Conservation (phyloP, 164 flowering plant species). For the Chimonanthus salicifolius region DNA sequence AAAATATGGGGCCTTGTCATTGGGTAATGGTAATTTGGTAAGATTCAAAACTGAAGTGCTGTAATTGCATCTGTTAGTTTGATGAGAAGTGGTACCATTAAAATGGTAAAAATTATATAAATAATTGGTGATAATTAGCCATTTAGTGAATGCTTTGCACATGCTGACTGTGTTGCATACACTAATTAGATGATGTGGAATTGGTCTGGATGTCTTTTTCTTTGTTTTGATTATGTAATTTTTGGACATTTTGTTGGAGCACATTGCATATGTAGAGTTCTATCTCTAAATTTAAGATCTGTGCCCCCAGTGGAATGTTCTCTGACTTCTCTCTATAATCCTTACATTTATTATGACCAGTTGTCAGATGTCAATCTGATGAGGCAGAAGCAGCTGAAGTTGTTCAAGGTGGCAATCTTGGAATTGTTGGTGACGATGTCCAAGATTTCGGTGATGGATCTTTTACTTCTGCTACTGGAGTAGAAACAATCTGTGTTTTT, state of each 20-base stretch:
- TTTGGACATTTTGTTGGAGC: neutral
- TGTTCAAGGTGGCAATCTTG: slow-evolving; percentile 55
- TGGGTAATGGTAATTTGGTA: no score
- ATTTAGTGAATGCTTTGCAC: no score
- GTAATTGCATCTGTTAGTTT: no score
- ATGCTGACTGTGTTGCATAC: no score
- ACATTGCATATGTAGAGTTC: neutral
- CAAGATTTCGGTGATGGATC: slow-evolving; percentile 49
- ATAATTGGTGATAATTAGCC: no score
- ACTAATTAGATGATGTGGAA: no score
- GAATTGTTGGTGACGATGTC: slow-evolving; percentile 66
- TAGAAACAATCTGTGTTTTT: slow-evolving; percentile 77
- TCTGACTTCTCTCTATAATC: neutral
- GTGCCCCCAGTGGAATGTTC: neutral
- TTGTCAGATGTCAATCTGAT: slow-evolving; percentile 67
- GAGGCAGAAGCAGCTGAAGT: slow-evolving; percentile 44
- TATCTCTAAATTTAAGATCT: neutral
- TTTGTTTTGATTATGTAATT: neutral
- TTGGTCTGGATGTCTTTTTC: neutral
- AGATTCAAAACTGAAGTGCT: no score
- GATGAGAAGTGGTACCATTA: no score
- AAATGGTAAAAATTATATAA: no score
- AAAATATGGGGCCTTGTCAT: no score
- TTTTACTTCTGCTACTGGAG: slow-evolving; percentile 72
- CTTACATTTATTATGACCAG: slow-evolving; percentile 23